Evolutionary conservation across 352 stramenopile genomes (phyloP).

Genomic region (Pythium sp.): DNA sequence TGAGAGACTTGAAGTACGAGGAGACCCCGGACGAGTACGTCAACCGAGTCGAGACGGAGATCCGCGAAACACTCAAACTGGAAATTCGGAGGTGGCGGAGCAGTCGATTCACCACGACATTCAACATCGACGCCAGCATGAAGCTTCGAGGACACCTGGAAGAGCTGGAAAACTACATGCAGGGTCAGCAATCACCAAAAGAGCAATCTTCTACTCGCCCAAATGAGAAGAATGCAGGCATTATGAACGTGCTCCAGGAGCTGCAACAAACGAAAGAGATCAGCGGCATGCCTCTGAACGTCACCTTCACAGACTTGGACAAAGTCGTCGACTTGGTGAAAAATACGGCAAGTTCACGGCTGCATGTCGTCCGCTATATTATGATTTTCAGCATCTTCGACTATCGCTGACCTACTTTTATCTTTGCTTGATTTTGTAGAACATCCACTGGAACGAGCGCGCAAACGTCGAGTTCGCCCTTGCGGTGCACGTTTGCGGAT

Average conservation of each 20-base stretch:
- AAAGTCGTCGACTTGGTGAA: slow-evolving; percentile 81
- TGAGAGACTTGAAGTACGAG: slow-evolving; percentile 52
- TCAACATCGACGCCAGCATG: slow-evolving; percentile 83
- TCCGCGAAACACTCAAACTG: slow-evolving; percentile 81
- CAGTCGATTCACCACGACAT: slow-evolving; percentile 74
- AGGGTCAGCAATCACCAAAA: slow-evolving; percentile 12
- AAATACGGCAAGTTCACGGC: slow-evolving; percentile 57
- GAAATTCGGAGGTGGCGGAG: slow-evolving; percentile 89
- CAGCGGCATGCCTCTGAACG: slow-evolving; percentile 81
- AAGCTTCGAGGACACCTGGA: slow-evolving; percentile 75
- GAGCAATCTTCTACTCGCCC: not conserved
- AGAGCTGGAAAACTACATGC: slow-evolving; percentile 50
- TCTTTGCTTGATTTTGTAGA: slow-evolving; percentile 30
- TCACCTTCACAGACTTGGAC: slow-evolving; percentile 86
- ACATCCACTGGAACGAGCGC: slow-evolving; percentile 88
- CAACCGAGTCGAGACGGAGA: slow-evolving; percentile 69
- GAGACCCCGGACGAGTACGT: slow-evolving; percentile 53
- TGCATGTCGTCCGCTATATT: slow-evolving; percentile 11
- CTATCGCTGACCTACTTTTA: slow-evolving; percentile 7
- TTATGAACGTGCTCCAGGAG: slow-evolving; percentile 22
- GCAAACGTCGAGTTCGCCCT: slow-evolving; percentile 89
- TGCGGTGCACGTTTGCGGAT: slow-evolving; percentile 79
- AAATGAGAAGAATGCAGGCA: not conserved
- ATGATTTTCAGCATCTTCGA: not conserved
- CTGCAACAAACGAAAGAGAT: slow-evolving; percentile 48